Evolutionary conservation across 345 rosid genomes (phyloP), one percentile per base, ranked within the genome.

Genomic region (Brassica juncea): DNA sequence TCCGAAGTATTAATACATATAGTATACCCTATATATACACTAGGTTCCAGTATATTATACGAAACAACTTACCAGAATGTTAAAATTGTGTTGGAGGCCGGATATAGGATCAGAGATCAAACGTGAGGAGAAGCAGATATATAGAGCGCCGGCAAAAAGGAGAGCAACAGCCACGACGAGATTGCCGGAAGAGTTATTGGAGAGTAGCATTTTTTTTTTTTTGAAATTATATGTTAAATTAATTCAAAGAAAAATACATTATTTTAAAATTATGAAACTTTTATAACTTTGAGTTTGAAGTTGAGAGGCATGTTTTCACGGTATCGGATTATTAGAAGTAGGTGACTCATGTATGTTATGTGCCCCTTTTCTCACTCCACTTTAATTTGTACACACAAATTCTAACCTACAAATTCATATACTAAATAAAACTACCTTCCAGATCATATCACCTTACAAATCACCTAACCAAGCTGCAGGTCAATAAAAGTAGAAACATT

Each of bases 81-180:
- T 31, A 8, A 12, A 10, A 62, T 30, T 57, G 31, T 52, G 12
- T 52, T 7, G 8, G 21, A 52, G 57, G 6, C 57, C 21, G n/a
- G 23, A 2, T 77, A 73, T 6, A 78, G 73, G 84, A 84, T 83
- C 49, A 34, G 71, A 30, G 72, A 47, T 19, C 0, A 75, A 47
- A 31, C 83, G 42, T 35, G 85, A 80, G 58, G 75, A 81, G 23
- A 77, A 6, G 57, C 68, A 82, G 19, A 89, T 69, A 25, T 76
- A 88, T 71, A 89, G 16, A 8, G 73, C 67, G 8, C 82, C 89
- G 19, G 82, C 59, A 8, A 85, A 72, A 75, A 88, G 81, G 15
- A 89, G 68, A 64, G 68, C 64, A 59, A 80, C 16, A 25, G 76
- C 57, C 1, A 82, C 68, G 3, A 73, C 34, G 21, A 81, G 70